Conservation (phyloP, 805 yeast species). For the Ogataea chonburiensis region DNA sequence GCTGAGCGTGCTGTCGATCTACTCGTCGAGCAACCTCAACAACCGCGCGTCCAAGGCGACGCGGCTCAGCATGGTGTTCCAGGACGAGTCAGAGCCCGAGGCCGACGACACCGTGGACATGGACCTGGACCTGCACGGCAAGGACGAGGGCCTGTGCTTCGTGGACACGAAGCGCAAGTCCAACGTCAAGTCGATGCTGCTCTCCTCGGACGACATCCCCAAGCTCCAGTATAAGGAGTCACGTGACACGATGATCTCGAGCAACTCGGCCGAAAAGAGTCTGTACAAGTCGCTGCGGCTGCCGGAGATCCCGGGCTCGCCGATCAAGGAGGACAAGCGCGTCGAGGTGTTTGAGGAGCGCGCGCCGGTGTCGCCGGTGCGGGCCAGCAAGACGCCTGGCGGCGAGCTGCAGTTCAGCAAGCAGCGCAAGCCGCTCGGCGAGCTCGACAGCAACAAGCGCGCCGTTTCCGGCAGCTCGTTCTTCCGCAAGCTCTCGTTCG, state of each 20-base stretch:
- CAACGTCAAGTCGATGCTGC: conserved; percentile 30
- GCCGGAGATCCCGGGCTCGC: conserved; percentile 46
- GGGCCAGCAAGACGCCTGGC: conserved; percentile 14
- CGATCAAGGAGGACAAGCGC: conserved; percentile 31
- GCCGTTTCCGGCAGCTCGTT: conserved; percentile 25
- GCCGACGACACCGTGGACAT: conserved; percentile 27
- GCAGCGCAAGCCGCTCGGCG: conserved; percentile 30
- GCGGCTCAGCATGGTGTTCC: conserved; percentile 30
- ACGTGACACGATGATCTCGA: conserved; percentile 44
- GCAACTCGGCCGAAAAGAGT: conserved; percentile 34
- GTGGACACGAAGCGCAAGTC: conserved; percentile 35
- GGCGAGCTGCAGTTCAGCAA: conserved; percentile 19
- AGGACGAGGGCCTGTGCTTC: conserved; percentile 29
- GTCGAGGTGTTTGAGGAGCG: conserved; percentile 24
- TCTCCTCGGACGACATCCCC: conserved; percentile 22
- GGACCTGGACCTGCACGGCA: conserved; percentile 15
- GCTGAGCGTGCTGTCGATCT: conserved; percentile 67
- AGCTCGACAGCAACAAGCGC: conserved; percentile 22
- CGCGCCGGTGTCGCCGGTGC: conserved; percentile 4
- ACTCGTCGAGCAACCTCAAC: conserved; percentile 52
- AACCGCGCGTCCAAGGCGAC: conserved; percentile 24
- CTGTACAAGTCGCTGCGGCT: conserved; percentile 48
- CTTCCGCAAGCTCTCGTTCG: conserved; percentile 54
- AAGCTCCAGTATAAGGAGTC: conserved; percentile 28
- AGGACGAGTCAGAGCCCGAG: conserved; percentile 24